Conservation (phyloP, 106 monocot genomes). For the Amphibolis antarctica region DNA sequence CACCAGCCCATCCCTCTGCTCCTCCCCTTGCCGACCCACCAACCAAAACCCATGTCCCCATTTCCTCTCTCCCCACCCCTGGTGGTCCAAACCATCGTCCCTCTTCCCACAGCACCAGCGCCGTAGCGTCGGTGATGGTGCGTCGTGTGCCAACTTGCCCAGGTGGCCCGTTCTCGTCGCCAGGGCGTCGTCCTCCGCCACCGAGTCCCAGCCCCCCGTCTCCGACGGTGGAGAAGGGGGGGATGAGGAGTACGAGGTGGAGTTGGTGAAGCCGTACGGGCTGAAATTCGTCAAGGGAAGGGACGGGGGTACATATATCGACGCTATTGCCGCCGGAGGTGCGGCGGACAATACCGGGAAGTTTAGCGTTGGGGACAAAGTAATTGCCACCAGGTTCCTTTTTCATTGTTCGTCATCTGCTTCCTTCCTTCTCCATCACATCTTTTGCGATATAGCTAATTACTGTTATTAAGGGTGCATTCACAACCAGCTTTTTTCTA, state of each 20-base stretch:
- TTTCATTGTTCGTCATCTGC: not conserved
- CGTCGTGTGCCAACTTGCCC: not conserved
- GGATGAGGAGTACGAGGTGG: constrained; percentile 45
- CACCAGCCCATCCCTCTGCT: no score
- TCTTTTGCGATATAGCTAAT: no score
- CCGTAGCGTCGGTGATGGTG: no score
- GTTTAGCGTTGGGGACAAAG: constrained; percentile 84
- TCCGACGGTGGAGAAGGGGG: constrained; percentile 26
- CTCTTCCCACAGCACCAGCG: no score
- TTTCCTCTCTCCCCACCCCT: no score
- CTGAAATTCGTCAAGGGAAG: constrained; percentile 73
- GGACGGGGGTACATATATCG: constrained; percentile 84
- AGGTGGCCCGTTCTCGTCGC: not conserved
- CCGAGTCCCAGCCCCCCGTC: constrained; percentile 33
- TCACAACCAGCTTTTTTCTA: not conserved
- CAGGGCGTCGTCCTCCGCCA: constrained; percentile 22
- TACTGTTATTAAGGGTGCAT: no score
- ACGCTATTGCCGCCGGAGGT: constrained; percentile 66
- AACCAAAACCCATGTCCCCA: no score
- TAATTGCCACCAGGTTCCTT: constrained; percentile 73
- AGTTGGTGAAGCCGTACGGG: constrained; percentile 81
- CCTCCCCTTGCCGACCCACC: no score
- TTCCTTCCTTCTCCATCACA: no score
- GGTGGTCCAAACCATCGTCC: no score
- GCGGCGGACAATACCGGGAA: constrained; percentile 44